Conservation (phyloP, 129 eudicot genomes). For the Helichrysum umbraculigerum region DNA sequence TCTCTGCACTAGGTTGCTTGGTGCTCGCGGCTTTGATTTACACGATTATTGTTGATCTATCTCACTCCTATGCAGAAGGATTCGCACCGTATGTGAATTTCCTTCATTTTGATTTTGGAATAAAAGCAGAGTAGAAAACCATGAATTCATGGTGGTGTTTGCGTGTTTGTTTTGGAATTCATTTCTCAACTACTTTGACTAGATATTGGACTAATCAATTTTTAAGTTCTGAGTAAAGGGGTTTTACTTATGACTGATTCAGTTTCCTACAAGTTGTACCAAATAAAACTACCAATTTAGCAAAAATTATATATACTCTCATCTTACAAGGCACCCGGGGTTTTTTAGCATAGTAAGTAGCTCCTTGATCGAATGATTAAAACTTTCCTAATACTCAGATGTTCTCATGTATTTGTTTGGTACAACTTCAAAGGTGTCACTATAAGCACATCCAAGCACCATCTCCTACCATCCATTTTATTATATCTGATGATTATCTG, state of each 20-base stretch:
- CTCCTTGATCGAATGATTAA: neutral
- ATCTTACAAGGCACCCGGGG: neutral
- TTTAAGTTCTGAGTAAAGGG: neutral
- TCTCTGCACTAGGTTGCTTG: constrained; percentile 55
- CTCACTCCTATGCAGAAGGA: constrained; percentile 44
- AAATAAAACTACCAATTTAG: neutral
- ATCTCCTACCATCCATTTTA: neutral
- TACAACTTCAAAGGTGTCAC: neutral
- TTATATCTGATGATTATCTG: neutral
- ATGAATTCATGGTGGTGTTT: neutral
- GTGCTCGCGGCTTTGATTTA: constrained; percentile 58
- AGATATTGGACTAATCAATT: neutral
- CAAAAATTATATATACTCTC: neutral
- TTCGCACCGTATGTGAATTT: constrained; percentile 43
- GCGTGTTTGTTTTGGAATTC: neutral
- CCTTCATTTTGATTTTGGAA: neutral
- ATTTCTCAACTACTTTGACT: neutral
- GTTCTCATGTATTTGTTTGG: neutral
- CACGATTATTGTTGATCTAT: constrained; percentile 47
- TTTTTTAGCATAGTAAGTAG: no score
- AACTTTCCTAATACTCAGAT: neutral
- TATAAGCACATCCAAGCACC: neutral
- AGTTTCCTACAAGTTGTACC: neutral
- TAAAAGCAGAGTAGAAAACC: neutral
- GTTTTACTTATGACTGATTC: neutral